A percentile compares a stretch with the other conserved stretches of the same genome.
phyloP scores from a whole-genome alignment of 768 basidiomycete genomes.

The Macrocybe gigantea region DNA sequence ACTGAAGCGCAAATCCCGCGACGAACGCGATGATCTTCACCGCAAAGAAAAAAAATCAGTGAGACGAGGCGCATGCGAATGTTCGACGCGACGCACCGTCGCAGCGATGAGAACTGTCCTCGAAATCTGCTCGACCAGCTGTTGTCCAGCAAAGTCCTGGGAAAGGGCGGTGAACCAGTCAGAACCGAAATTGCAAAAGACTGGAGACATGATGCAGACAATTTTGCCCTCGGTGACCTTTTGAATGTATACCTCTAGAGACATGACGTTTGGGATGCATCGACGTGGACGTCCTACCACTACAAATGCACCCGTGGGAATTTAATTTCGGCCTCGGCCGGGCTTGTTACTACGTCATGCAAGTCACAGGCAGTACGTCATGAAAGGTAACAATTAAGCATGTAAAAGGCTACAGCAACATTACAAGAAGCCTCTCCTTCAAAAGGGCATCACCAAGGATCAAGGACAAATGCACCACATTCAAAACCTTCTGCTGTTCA shows the following conservation, averaged over 20 bases:
- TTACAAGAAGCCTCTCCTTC: no score
- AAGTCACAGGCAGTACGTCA: no score
- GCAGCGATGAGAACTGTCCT: constrained; percentile 36
- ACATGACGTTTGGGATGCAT: not conserved
- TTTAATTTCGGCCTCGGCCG: no score
- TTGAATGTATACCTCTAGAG: constrained; percentile 18
- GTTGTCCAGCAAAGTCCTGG: constrained; percentile 63
- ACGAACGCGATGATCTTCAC: constrained; percentile 49
- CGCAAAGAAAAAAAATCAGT: constrained; percentile 19
- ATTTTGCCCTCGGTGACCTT: constrained; percentile 35
- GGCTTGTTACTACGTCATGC: no score
- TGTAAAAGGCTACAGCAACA: no score
- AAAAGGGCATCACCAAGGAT: no score
- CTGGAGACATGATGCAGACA: constrained; percentile 19
- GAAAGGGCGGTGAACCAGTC: not conserved
- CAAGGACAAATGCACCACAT: not conserved
- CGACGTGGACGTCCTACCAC: no score
- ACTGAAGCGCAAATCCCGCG: constrained; percentile 51
- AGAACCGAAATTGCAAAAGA: not conserved
- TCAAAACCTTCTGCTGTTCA: not conserved
- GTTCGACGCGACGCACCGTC: constrained; percentile 35
- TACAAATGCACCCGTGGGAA: no score
- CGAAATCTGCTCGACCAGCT: constrained; percentile 41
- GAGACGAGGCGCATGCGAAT: constrained; percentile 22
- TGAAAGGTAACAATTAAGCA: no score